These are phyloP conservation scores for Elaeis guineensis DNA, from an alignment of 176 grass and related monocot genomes.

Conservation along the genomic window DNA sequence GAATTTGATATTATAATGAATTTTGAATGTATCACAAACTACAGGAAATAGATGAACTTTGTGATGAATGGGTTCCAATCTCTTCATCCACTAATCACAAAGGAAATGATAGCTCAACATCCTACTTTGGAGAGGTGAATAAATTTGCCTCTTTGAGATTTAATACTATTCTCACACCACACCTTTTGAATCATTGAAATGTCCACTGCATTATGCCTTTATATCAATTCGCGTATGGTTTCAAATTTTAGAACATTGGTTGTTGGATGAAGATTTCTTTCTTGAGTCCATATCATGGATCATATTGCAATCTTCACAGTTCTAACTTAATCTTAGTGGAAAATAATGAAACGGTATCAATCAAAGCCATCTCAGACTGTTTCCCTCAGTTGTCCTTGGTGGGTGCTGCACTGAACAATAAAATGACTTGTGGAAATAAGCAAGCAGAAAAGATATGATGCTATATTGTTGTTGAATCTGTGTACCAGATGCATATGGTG, in stretches of 20 bases:
- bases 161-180: too few relatives aligned
- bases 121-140: conserved; percentile 72
- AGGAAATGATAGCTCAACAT: conserved; percentile 32
- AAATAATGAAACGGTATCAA: too few relatives aligned
- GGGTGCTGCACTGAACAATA: conserved; percentile 15
- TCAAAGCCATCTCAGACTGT: too few relatives aligned
- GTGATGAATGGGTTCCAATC: conserved; percentile 86
- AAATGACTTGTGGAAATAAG: conserved; percentile 70
- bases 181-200: too few relatives aligned
- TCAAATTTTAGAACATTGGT: too few relatives aligned
- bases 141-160: not conserved
- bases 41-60: conserved; percentile 95
- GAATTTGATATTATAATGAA: not conserved
- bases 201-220: too few relatives aligned
- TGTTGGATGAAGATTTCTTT: too few relatives aligned
- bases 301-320: too few relatives aligned
- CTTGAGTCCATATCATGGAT: too few relatives aligned
- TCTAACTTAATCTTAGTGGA: too few relatives aligned
- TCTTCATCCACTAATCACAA: conserved; percentile 61
- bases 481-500: conserved; percentile 63
- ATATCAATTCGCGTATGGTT: too few relatives aligned
- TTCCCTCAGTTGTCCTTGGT: too few relatives aligned
- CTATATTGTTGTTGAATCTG: conserved; percentile 93
- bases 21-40: conserved; percentile 9
- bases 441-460: conserved; percentile 71